Evolutionary conservation across 441 rosid genomes (phyloP).

Genomic region (Pelargonium cotyledonis): DNA sequence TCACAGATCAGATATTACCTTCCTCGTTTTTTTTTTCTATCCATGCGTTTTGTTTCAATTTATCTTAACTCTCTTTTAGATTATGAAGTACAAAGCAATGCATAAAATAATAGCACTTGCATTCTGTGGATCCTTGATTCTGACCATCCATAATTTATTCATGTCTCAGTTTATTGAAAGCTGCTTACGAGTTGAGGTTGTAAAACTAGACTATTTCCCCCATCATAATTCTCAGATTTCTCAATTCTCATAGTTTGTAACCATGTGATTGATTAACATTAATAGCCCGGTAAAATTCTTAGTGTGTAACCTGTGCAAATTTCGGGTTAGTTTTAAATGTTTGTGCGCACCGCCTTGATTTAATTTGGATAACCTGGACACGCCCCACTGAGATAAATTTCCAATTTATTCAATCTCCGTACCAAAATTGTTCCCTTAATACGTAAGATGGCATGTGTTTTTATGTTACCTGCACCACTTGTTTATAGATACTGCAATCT

Average conservation of each 20-base stretch:
- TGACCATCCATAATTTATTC: neutral
- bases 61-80: neutral
- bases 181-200: neutral
- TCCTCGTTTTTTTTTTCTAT: neutral
- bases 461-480: too few species aligned
- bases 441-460: too few species aligned
- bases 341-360: neutral
- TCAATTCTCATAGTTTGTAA: neutral
- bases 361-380: neutral
- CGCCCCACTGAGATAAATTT: neutral
- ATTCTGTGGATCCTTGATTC: neutral
- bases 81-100: neutral
- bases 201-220: neutral
- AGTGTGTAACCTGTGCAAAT: neutral
- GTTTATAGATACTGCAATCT: neutral
- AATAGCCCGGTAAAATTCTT: neutral
- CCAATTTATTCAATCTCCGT: neutral
- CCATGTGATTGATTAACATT: neutral
- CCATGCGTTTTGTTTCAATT: neutral
- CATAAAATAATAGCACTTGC: neutral
- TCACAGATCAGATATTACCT: slow-evolving; percentile 1
- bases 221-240: neutral
- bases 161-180: neutral
- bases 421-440: neutral
- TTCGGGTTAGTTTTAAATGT: neutral